Conservation (phyloP, 768 basidiomycete genomes). For the Coprinopsis sp. region DNA sequence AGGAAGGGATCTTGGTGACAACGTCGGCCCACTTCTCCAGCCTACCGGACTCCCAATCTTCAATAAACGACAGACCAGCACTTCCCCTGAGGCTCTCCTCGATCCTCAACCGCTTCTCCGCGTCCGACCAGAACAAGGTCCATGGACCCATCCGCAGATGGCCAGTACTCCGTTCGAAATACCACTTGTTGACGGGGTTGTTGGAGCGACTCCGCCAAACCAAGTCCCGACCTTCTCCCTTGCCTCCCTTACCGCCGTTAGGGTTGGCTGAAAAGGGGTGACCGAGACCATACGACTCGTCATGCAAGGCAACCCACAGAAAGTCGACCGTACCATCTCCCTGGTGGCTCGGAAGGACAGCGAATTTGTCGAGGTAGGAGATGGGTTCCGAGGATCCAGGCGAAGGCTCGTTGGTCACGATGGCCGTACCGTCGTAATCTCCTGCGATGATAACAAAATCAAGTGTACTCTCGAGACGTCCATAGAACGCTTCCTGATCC, state of each 20-base stretch:
- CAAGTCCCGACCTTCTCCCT: constrained; percentile 87
- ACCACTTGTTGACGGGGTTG: constrained; percentile 99
- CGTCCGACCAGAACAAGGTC: constrained; percentile 99
- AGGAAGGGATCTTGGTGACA: constrained; percentile 68
- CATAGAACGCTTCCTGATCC: constrained; percentile 71
- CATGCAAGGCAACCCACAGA: constrained; percentile 96
- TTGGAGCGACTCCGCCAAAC: constrained; percentile 92
- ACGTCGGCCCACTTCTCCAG: constrained; percentile 64
- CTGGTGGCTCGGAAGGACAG: constrained; percentile 89
- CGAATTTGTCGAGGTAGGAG: constrained; percentile 98
- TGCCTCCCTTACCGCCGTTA: constrained; percentile 87
- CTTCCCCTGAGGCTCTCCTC: constrained; percentile 62
- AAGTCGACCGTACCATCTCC: constrained; percentile 99
- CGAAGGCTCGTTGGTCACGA: constrained; percentile 70
- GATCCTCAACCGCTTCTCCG: constrained; percentile 75
- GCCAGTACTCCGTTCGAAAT: constrained; percentile 92
- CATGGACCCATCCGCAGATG: constrained; percentile 83
- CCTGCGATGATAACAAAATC: constrained; percentile 94
- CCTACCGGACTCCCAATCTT: constrained; percentile 72
- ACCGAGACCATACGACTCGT: constrained; percentile 96
- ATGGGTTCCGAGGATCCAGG: constrained; percentile 42
- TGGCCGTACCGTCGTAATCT: constrained; percentile 91
- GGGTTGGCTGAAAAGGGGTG: constrained; percentile 92
- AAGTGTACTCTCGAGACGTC: constrained; percentile 66
- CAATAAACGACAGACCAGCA: constrained; percentile 65